Base-by-base conservation (phyloP, 345 rosid genomes). In the Hibiscus syriacus region DNA sequence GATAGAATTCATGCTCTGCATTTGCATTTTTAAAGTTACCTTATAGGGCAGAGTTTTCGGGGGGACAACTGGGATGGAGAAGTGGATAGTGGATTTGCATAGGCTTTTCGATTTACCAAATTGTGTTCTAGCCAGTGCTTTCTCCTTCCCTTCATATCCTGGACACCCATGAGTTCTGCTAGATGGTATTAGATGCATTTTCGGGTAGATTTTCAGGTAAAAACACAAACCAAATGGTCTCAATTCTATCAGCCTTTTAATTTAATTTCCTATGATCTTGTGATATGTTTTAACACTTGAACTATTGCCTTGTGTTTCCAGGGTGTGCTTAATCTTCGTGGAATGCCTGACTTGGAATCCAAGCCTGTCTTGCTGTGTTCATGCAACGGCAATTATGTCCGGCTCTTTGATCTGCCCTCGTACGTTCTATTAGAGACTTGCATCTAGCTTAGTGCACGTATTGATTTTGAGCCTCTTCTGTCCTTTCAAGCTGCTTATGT, bases 381-480 rank as follows among this genome's bases (percentile, higher is more conserved):
- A 25, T 83, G 93, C 78, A 92, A 89, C 48, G 98, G 89, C 75
- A 83, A 80, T 54, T 72, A 90, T 14, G 75, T 87, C 50, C 88
- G 83, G 50, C 80, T 81, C 26, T 91, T 83, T 59, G 95, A 94
- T 84, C 73, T 94, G 66, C 99, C 97, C 60, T 87, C 99, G 99
- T 94, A 77, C 85, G 99, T 80, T 58, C 73, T 46, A n/a, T 14
- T 2, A 3, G 17, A 23, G 23, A 45, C 53, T 56, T 45, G 17
- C 45, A 36, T 25, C 45, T 65, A 2, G 49, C 49, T 32, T 6
- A 70, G 11, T 54, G 34, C 26, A 1, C 10, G 45, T 16, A 9
- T 13, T 34, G 43, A 12, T 17, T 4, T 43, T 19, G 14, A 2
- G 7, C 9, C 12, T 26, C 20, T 70, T 57, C 16, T 6, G n/a